Percentiles rank a stretch among this genome's conserved stretches.
Conservation (phyloP, 768 basidiomycete species). For the Rhizopogon vinicolor region DNA sequence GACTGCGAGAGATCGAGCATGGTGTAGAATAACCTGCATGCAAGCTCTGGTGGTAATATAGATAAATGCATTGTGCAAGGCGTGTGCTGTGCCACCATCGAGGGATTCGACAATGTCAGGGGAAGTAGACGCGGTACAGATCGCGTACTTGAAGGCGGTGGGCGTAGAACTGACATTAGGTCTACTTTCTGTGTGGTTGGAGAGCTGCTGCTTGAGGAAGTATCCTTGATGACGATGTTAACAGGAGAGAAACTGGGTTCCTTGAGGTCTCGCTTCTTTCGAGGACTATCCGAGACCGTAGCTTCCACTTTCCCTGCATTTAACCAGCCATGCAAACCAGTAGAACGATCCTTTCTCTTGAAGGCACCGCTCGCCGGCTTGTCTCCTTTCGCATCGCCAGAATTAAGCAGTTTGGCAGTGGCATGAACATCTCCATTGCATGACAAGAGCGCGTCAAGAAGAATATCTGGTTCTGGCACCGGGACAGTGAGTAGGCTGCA, state of each 20-base stretch:
- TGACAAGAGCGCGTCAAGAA: conserved; percentile 57
- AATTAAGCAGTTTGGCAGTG: conserved; percentile 40
- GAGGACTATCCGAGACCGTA: neutral
- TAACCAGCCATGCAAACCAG: conserved; percentile 55
- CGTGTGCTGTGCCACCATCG: conserved; percentile 61
- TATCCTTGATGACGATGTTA: conserved; percentile 9
- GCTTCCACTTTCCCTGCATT: conserved; percentile 9
- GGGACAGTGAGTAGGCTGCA: conserved; percentile 45
- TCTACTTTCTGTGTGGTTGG: conserved; percentile 33
- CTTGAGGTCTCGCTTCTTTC: conserved; percentile 13
- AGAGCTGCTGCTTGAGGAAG: conserved; percentile 9
- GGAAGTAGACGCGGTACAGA: conserved; percentile 43
- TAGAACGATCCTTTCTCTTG: conserved; percentile 48
- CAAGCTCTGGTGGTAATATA: conserved; percentile 69
- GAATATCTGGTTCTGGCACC: conserved; percentile 30
- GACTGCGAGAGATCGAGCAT: conserved; percentile 57
- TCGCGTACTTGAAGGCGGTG: conserved; percentile 37
- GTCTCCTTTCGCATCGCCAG: conserved; percentile 8
- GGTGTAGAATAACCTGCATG: conserved; percentile 67
- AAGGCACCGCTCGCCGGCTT: conserved; percentile 8
- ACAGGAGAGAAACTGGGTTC: conserved; percentile 4
- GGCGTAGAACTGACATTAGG: conserved; percentile 54
- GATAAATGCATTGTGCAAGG: conserved; percentile 73
- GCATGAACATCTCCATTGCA: conserved; percentile 52
- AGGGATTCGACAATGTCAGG: conserved; percentile 55